Evolutionary conservation across 768 basidiomycete species (phyloP), one percentile per base, ranked within the genome.

Genomic region (Sistotremastrum suecicum): DNA sequence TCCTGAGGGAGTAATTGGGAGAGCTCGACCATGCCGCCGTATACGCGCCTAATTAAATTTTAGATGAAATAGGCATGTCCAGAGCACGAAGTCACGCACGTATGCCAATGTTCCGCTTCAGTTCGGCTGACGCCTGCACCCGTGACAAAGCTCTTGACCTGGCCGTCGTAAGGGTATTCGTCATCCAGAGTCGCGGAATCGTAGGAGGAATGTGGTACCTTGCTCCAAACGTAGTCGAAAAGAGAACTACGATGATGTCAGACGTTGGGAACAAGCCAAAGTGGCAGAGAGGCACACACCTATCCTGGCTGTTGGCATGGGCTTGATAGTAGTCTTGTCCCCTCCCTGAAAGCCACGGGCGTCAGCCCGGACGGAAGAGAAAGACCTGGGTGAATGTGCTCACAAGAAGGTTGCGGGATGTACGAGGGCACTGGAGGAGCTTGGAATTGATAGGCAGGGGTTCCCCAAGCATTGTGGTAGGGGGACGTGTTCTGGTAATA

Each of bases 21-120:
- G 11, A 78, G 58, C 47, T 75, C 73, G 36, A 80, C 80, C 48
- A 73, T 50, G 41, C 73, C 74, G 34, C 74, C 75, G 56, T 85
- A 87, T 4, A 76, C 75, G 20, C 74, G 72, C 43, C 69, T 66
- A 2, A 20, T 20, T 20, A 20, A 20, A 20, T 20, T 20, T 20
- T 20, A 20, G 20, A 20, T 20, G 20, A 20, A 20, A 20, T 20
- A 20, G 20, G 20, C 20, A 20, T 20, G 20, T 20, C 20, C 20
- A 20, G 20, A 20, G 20, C 20, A 20, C 20, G 20, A 20, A 20
- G 20, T 20, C 20, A 20, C 20, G 20, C 20, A 20, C 20, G 20
- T 20, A 59, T 86, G 80, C 74, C 72, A 82, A 48, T 72, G 66
- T 32, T 65, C 65, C 2, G 83, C 82, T 55, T 83, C 80, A 48